These are phyloP conservation scores for Drosera capensis DNA, from an alignment of 148 eudicot genomes.

Conservation along the genomic window DNA sequence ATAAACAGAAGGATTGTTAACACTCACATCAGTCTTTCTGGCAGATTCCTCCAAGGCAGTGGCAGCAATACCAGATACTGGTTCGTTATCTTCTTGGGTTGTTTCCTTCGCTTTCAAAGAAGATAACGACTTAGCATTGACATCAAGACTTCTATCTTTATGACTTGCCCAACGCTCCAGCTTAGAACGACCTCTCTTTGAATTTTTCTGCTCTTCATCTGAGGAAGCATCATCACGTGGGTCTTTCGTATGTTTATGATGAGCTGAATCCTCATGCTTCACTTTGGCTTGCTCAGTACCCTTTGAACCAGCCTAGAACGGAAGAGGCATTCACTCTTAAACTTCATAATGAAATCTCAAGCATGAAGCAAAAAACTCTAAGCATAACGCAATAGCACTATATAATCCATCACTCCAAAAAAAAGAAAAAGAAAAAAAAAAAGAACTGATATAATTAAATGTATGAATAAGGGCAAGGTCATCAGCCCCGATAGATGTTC, in stretches of 20 bases:
- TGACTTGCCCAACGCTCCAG: conserved; percentile 95
- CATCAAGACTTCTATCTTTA: conserved; percentile 53
- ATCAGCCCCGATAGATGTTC: too few species aligned
- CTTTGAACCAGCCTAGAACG: conserved; percentile 35
- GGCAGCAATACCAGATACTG: conserved; percentile 18
- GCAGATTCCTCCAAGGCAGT: conserved; percentile 25
- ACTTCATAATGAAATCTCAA: too few species aligned
- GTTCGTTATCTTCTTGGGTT: conserved; percentile 16
- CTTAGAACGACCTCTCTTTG: conserved; percentile 85
- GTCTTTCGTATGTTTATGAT: conserved; percentile 24
- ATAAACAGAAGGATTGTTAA: conserved; percentile 17
- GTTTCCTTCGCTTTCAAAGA: conserved; percentile 33
- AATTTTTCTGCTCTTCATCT: conserved; percentile 62
- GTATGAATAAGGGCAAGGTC: too few species aligned
- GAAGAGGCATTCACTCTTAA: too few species aligned
- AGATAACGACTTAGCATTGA: conserved; percentile 28
- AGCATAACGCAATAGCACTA: too few species aligned
- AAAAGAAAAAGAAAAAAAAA: too few species aligned
- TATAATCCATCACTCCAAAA: too few species aligned
- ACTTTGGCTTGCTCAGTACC: conserved; percentile 30
- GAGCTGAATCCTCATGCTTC: conserved; percentile 21
- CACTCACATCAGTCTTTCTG: conserved; percentile 20
- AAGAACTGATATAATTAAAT: too few species aligned
- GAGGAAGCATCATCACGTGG: conserved; percentile 40
- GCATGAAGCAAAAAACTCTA: too few species aligned